Conservation (phyloP, 371 early-diverging fungal genomes). For the Mortierella sp. region DNA sequence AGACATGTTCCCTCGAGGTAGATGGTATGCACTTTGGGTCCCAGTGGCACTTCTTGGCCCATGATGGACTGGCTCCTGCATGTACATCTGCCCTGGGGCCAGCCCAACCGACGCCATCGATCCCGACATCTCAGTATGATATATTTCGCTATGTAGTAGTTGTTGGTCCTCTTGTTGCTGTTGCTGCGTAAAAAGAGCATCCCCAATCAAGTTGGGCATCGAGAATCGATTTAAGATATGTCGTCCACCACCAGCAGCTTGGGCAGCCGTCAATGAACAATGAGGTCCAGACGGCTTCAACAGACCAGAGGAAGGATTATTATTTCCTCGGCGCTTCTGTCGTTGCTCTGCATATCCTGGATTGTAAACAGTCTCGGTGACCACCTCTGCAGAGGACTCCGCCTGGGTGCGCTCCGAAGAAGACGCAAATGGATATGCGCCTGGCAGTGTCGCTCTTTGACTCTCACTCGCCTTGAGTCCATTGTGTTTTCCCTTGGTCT, state of each 20-base stretch:
- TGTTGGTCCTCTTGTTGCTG: not conserved
- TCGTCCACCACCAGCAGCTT: not conserved
- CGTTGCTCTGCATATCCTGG: constrained; percentile 13
- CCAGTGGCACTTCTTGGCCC: not conserved
- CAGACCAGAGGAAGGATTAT: not conserved
- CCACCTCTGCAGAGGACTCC: not conserved
- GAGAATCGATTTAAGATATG: constrained; percentile 35
- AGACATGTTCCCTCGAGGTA: constrained; percentile 7
- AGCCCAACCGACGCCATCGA: not conserved
- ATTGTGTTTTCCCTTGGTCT: not conserved
- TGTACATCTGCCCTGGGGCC: not conserved
- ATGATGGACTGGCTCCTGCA: not conserved
- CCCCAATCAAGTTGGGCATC: constrained; percentile 38
- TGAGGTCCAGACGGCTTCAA: constrained; percentile 21
- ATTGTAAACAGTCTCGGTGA: constrained; percentile 22
- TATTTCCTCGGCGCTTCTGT: not conserved
- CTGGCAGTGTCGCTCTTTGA: constrained; percentile 18
- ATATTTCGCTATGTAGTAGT: not conserved
- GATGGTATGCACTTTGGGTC: constrained; percentile 15
- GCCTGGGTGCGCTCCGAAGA: not conserved
- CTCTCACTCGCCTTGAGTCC: not conserved
- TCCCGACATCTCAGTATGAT: not conserved
- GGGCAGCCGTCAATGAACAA: constrained; percentile 1
- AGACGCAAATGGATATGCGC: constrained; percentile 22
- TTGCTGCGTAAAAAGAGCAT: not conserved